Conservation (phyloP, 2,329 filamentous ascomycete species). For the Pyricularia sp. region DNA sequence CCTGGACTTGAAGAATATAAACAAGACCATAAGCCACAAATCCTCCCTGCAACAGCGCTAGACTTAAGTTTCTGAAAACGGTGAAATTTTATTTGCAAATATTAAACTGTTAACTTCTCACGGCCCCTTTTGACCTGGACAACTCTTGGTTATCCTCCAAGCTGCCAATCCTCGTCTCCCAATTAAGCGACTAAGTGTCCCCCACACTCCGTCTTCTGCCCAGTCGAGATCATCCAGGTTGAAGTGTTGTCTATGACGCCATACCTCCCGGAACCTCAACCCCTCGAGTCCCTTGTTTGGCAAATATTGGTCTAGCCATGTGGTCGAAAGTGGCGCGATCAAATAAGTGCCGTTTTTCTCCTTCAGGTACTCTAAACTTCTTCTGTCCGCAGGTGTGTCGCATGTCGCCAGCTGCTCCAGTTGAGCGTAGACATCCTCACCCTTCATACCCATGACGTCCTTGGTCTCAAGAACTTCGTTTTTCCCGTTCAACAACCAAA, state of each 20-base stretch:
- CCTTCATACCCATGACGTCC: slow-evolving; percentile 62
- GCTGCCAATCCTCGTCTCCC: slow-evolving; percentile 47
- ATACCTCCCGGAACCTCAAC: slow-evolving; percentile 55
- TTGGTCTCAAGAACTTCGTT: slow-evolving; percentile 57
- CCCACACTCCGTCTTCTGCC: slow-evolving; percentile 61
- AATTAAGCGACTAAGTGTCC: slow-evolving; percentile 54
- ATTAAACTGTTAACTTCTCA: background rate
- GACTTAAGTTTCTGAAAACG: background rate
- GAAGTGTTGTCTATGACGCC: slow-evolving; percentile 53
- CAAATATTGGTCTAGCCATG: slow-evolving; percentile 53
- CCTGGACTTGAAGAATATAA: background rate
- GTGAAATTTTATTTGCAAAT: background rate
- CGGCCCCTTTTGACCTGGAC: slow-evolving; percentile 13
- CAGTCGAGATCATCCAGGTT: slow-evolving; percentile 75
- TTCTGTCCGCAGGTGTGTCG: slow-evolving; percentile 42
- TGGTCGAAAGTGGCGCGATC: slow-evolving; percentile 60
- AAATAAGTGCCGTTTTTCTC: slow-evolving; percentile 54
- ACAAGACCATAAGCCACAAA: background rate
- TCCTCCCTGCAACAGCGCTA: background rate
- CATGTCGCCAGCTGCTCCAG: slow-evolving; percentile 49
- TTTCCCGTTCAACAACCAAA: slow-evolving; percentile 67
- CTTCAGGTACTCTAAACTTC: slow-evolving; percentile 42
- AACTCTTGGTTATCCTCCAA: slow-evolving; percentile 54
- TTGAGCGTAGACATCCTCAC: slow-evolving; percentile 44
- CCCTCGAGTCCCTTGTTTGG: slow-evolving; percentile 45